Base-by-base conservation (phyloP, 305 asterid species). In the Plantago rigida region DNA sequence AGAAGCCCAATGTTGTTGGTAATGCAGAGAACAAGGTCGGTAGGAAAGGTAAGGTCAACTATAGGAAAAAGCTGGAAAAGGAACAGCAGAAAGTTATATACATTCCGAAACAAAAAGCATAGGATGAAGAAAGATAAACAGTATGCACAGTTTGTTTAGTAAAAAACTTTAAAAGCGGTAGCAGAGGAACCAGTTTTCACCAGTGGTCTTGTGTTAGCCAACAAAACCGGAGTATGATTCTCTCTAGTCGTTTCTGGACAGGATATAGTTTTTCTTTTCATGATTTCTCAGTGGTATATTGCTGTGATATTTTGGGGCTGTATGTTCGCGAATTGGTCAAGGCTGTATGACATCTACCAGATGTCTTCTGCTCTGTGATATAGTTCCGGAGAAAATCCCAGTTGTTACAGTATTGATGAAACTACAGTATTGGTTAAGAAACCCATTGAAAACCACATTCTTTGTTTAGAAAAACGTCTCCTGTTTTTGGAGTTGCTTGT, bases 91-190 rank as follows among this genome's bases (percentile, higher is more conserved):
- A 82, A 74, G 64, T 63, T 28, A 81, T 76, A 69, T 87, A 79
- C 80, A 78, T 82, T 51, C 88, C 81, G 14, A 85, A 78, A 66
- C 88, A 75, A 58, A 87, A 82, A 70, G 65, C 41, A 71, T 51
- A 54, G 79, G 73, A 1, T 84, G 82, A 82, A 73, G 60, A 64
- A 48, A 51, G 64, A 72, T 60, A 28, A 28, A 19, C 13, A 51
- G 12, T 19, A 22, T 51, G 59, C 44, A 52, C 9, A 53, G 59
- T 53, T 10, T 52, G 57, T 52, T 26, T 19, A 10, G 57, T 28
- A 13, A 5, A 36, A 36, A 36, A 6, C 2, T 36, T 8, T 5
- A 1, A 0, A 36, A 36, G 44, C 1, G 44, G 10, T 36, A 26
- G 19, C 58, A 13, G 19, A 52, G 12, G 17, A 28, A 12, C 59